phyloP scores from a whole-genome alignment of 2,329 filamentous ascomycete genomes.

The Fusarium domesticum region DNA sequence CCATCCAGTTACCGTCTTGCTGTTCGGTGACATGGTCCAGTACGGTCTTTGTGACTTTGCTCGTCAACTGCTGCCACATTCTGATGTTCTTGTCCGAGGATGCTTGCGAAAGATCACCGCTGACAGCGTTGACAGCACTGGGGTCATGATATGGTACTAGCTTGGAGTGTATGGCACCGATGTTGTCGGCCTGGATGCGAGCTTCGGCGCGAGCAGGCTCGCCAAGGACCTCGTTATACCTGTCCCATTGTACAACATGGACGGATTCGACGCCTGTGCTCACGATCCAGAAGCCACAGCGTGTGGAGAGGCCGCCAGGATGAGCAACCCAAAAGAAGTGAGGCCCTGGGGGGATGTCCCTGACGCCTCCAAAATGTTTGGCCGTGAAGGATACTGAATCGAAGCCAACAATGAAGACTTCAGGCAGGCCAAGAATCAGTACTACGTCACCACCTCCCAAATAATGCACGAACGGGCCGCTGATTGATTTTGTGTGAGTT shows the following conservation, averaged over 20 bases:
- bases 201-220: constrained; percentile 48
- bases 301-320: constrained; percentile 44
- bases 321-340: constrained; percentile 61
- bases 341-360: constrained; percentile 51
- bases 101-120: constrained; percentile 17
- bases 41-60: constrained; percentile 43
- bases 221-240: constrained; percentile 51
- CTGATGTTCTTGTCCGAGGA: constrained; percentile 27
- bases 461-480: constrained; percentile 24
- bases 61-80: constrained; percentile 54
- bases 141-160: constrained; percentile 47
- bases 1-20: constrained; percentile 44
- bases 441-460: constrained; percentile 49
- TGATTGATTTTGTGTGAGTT: constrained; percentile 4
- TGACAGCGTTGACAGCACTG: constrained; percentile 21
- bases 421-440: constrained; percentile 50
- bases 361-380: constrained; percentile 51
- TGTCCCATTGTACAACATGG: constrained; percentile 55
- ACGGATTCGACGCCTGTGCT: constrained; percentile 35
- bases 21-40: constrained; percentile 48
- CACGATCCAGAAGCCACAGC: constrained; percentile 58
- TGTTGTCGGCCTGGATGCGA: constrained; percentile 42
- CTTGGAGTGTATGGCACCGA: constrained; percentile 38
- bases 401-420: constrained; percentile 51
- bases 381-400: constrained; percentile 50